Evolutionary conservation across 441 rosid species (phyloP).

Genomic region (Breynia disticha): DNA sequence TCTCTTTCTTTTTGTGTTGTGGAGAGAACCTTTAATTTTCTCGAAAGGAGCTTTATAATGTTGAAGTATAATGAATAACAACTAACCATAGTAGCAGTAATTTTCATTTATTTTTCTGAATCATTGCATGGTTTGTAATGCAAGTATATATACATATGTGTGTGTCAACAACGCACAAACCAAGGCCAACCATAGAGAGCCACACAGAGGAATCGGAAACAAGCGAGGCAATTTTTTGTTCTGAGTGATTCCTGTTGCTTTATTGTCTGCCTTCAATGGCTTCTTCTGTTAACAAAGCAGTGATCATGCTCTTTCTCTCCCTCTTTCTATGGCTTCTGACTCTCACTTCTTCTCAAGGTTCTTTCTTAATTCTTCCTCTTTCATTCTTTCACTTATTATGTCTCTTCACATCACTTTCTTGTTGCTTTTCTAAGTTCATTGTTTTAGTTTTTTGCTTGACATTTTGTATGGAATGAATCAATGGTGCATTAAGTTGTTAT

Average conservation of each 20-base stretch:
- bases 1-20: slow-evolving; percentile 14
- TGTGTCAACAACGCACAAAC: slow-evolving; percentile 24
- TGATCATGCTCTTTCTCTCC: slow-evolving; percentile 1
- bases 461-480: too few relatives aligned
- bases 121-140: not conserved
- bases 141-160: not conserved
- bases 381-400: slow-evolving; percentile 1
- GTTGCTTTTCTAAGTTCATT: not conserved
- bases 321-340: slow-evolving; percentile 18
- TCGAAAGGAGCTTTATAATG: too few relatives aligned
- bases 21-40: too few relatives aligned
- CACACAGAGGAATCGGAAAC: slow-evolving; percentile 26
- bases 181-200: slow-evolving; percentile 61
- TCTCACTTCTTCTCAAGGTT: slow-evolving; percentile 46
- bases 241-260: too few relatives aligned
- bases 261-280: too few relatives aligned
- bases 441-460: not conserved
- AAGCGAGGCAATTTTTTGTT: too few relatives aligned
- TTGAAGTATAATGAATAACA: too few relatives aligned
- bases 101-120: not conserved
- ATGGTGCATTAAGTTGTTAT: too few relatives aligned
- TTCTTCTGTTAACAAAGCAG: too few relatives aligned
- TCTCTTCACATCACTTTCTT: too few relatives aligned
- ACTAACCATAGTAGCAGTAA: too few relatives aligned
- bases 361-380: slow-evolving; percentile 14